These are phyloP conservation scores for Periconia macrospinosa DNA, from an alignment of 2,329 filamentous ascomycete species.

Conservation along the genomic window DNA sequence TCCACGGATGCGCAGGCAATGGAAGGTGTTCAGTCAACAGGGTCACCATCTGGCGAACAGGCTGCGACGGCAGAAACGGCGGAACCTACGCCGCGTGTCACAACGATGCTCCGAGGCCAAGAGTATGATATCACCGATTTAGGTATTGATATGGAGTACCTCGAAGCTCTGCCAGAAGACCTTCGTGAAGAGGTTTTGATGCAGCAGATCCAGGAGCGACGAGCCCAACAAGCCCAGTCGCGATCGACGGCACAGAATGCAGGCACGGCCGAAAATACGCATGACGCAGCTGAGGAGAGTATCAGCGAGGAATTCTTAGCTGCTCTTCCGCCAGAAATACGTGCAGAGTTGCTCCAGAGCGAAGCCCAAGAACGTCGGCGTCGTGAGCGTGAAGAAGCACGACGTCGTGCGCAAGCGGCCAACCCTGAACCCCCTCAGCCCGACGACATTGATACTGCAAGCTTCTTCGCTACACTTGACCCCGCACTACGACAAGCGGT, in stretches of 20 bases:
- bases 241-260: slow-evolving; percentile 46
- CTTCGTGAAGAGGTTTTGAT: slow-evolving; percentile 95
- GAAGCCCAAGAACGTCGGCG: slow-evolving; percentile 87
- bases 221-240: slow-evolving; percentile 48
- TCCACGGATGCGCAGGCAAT: slow-evolving; percentile 59
- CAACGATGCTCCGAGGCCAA: slow-evolving; percentile 81
- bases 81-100: slow-evolving; percentile 59
- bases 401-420: slow-evolving; percentile 63
- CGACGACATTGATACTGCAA: slow-evolving; percentile 88
- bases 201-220: slow-evolving; percentile 69
- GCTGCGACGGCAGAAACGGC: slow-evolving; percentile 38
- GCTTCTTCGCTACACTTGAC: slow-evolving; percentile 87
- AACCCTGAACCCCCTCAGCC: slow-evolving; percentile 55
- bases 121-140: slow-evolving; percentile 92
- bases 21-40: slow-evolving; percentile 71
- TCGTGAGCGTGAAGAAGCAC: slow-evolving; percentile 79
- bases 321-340: slow-evolving; percentile 85
- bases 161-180: slow-evolving; percentile 96
- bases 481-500: slow-evolving; percentile 83
- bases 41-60: slow-evolving; percentile 39
- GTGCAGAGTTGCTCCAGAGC: slow-evolving; percentile 86
- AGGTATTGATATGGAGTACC: slow-evolving; percentile 91
- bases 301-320: slow-evolving; percentile 94
- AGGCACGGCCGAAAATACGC: slow-evolving; percentile 6
- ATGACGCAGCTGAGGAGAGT: slow-evolving; percentile 53